Percentiles rank a stretch among this genome's conserved stretches.
phyloP scores from a whole-genome alignment of 1,139 yeast species.

The Yarrowia galli region DNA sequence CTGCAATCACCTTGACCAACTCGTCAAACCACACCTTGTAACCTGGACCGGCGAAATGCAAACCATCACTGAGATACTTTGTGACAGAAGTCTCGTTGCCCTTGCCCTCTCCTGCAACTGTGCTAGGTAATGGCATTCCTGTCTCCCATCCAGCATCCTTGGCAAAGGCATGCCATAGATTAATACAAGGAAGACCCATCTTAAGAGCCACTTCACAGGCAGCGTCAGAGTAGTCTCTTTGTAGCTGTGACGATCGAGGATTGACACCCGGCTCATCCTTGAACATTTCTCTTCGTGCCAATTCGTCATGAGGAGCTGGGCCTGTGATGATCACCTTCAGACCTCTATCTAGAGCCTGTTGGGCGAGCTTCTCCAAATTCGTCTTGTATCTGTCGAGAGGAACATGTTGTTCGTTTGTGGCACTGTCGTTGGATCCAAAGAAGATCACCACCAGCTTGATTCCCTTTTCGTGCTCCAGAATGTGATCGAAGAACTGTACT shows the following conservation, averaged over 20 bases:
- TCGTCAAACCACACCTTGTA: constrained; percentile 58
- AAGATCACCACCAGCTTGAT: constrained; percentile 54
- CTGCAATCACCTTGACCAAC: constrained; percentile 36
- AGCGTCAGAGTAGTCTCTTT: constrained; percentile 60
- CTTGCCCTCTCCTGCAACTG: constrained; percentile 41
- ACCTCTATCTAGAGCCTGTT: constrained; percentile 52
- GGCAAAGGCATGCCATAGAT: constrained; percentile 59
- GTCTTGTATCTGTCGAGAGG: constrained; percentile 57
- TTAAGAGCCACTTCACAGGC: constrained; percentile 57
- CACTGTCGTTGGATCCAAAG: constrained; percentile 81
- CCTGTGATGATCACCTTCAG: constrained; percentile 65
- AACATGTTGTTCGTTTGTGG: constrained; percentile 61
- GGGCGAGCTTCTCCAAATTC: constrained; percentile 58
- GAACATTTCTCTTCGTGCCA: constrained; percentile 42
- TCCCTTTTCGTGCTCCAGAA: constrained; percentile 41
- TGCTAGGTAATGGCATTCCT: constrained; percentile 44
- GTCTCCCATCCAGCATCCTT: constrained; percentile 45
- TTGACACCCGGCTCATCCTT: constrained; percentile 43
- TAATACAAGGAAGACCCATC: constrained; percentile 59
- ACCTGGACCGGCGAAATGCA: constrained; percentile 70
- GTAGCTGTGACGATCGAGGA: constrained; percentile 54
- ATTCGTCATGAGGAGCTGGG: constrained; percentile 67
- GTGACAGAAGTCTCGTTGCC: constrained; percentile 47
- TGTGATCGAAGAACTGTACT: constrained; percentile 42
- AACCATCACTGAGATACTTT: constrained; percentile 61